These are phyloP conservation scores for Prunus fruticosa DNA, from an alignment of 306 rosid species.

Conservation along the genomic window DNA sequence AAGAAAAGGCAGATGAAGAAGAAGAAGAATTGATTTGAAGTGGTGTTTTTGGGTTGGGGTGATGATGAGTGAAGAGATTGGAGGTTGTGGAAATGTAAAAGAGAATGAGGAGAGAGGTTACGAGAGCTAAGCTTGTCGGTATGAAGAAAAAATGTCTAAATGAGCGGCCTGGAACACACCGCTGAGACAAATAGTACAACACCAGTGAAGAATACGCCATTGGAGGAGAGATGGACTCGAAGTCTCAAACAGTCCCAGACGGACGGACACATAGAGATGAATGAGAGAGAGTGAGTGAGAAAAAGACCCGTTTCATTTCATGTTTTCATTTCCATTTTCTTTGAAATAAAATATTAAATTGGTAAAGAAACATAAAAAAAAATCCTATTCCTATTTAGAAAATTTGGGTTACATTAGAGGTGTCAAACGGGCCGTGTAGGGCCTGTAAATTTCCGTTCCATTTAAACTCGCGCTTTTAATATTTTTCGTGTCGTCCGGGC, in stretches of 20 bases:
- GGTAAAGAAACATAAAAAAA: too few species aligned
- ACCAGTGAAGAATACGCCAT: constrained; percentile 40
- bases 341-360: too few species aligned
- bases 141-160: constrained; percentile 37
- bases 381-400: too few species aligned
- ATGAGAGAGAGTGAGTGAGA: neutral
- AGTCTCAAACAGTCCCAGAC: neutral
- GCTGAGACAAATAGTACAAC: constrained; percentile 24
- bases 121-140: constrained; percentile 54
- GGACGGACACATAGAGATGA: neutral
- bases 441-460: too few species aligned
- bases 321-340: too few species aligned
- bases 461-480: too few species aligned
- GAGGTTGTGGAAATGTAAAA: constrained; percentile 53
- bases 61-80: constrained; percentile 32
- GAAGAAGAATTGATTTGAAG: constrained; percentile 17
- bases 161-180: constrained; percentile 23
- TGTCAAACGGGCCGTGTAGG: too few species aligned
- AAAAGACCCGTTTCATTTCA: too few species aligned
- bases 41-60: neutral
- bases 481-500: too few species aligned
- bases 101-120: constrained; percentile 42
- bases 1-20: neutral
- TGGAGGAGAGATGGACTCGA: neutral
- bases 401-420: too few species aligned